phyloP scores from a whole-genome alignment of 2,329 filamentous ascomycete genomes.

The Talaromyces marneffei region DNA sequence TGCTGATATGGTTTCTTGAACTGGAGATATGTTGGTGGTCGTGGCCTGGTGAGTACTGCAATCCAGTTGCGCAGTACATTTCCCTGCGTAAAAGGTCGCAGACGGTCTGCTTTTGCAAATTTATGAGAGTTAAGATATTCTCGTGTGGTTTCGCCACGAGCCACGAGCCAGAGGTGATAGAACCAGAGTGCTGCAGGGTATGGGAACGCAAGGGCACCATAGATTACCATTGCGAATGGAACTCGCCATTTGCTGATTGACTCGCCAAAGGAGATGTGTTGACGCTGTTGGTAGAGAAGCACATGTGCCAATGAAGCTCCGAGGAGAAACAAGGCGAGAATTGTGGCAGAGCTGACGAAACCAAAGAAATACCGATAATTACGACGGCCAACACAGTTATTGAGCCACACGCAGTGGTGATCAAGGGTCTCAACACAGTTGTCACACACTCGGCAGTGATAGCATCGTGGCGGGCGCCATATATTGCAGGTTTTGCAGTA shows the following conservation, averaged over 20 bases:
- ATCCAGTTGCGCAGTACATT: conserved; percentile 71
- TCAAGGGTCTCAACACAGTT: conserved; percentile 97
- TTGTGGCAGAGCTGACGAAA: conserved; percentile 73
- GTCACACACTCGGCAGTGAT: conserved; percentile 94
- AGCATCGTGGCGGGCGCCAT: conserved; percentile 90
- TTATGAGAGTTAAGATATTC: conserved; percentile 97
- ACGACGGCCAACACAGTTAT: conserved; percentile 93
- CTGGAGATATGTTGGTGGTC: conserved; percentile 79
- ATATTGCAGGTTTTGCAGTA: conserved; percentile 98
- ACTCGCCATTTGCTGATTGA: conserved; percentile 68
- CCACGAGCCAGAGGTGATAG: conserved; percentile 90
- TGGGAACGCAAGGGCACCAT: conserved; percentile 64
- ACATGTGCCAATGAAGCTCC: conserved; percentile 76
- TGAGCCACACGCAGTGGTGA: conserved; percentile 98
- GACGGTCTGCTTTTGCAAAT: conserved; percentile 84
- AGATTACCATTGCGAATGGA: conserved; percentile 83
- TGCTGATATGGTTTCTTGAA: conserved; percentile 73
- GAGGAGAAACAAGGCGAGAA: conserved; percentile 70
- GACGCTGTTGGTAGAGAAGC: conserved; percentile 60
- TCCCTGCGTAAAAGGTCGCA: conserved; percentile 81
- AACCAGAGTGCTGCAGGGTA: conserved; percentile 79
- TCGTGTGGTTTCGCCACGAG: conserved; percentile 85
- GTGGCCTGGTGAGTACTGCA: conserved; percentile 72
- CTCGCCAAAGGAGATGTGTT: conserved; percentile 60
- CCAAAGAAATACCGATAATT: conserved; percentile 98